Evolutionary conservation across 768 basidiomycete genomes (phyloP).

Genomic region (Suillus decipiens): DNA sequence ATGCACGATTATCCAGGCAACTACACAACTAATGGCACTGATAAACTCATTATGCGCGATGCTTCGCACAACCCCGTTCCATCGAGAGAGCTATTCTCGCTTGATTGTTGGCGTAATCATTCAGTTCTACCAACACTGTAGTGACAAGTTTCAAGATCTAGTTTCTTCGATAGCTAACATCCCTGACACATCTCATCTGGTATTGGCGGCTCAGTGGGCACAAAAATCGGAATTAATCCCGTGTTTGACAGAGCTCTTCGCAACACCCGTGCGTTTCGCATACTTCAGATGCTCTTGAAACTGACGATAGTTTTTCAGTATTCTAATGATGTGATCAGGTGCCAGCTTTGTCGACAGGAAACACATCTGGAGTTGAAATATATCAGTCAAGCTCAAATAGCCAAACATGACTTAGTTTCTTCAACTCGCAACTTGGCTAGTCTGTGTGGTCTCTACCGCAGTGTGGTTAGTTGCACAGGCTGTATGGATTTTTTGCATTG

Average conservation of each 20-base stretch:
- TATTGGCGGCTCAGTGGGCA: constrained; percentile 80
- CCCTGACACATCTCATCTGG: constrained; percentile 41
- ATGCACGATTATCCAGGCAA: constrained; percentile 54
- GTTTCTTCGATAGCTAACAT: constrained; percentile 43
- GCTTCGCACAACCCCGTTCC: constrained; percentile 91
- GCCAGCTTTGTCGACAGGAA: constrained; percentile 73
- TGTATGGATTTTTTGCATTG: constrained; percentile 16
- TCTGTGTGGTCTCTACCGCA: constrained; percentile 80
- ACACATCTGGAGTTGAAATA: constrained; percentile 74
- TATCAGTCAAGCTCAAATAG: constrained; percentile 54
- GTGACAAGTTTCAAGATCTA: constrained; percentile 80
- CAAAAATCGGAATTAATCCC: constrained; percentile 78
- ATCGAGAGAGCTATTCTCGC: constrained; percentile 92
- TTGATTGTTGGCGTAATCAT: constrained; percentile 92
- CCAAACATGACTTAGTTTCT: constrained; percentile 65
- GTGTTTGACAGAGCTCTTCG: constrained; percentile 68
- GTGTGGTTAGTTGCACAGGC: constrained; percentile 61
- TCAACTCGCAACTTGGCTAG: constrained; percentile 73
- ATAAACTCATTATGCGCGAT: constrained; percentile 92
- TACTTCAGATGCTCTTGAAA: constrained; percentile 6
- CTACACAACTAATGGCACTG: constrained; percentile 81
- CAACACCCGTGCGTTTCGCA: constrained; percentile 46
- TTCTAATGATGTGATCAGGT: constrained; percentile 41
- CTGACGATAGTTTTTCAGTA: constrained; percentile 34
- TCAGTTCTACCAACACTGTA: constrained; percentile 94